Evolutionary conservation across 2,329 filamentous ascomycete genomes (phyloP).

Genomic region (Sporothrix brasiliensis): DNA sequence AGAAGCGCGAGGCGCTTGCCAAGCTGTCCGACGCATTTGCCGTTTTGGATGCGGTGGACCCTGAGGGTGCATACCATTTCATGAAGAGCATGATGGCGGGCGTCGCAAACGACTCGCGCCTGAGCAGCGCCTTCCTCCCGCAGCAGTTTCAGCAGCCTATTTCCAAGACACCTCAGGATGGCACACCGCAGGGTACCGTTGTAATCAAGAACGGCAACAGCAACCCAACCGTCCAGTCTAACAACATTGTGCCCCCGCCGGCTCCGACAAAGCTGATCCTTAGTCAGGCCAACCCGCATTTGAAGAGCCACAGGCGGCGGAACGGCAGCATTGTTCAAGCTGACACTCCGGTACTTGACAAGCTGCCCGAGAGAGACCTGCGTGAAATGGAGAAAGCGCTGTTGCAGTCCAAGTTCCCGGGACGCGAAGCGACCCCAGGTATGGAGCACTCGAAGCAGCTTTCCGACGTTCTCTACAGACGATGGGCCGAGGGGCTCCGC

Average conservation of each 20-base stretch:
- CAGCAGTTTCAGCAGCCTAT: slow-evolving; percentile 37
- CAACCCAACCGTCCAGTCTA: slow-evolving; percentile 40
- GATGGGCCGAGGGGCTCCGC: slow-evolving; percentile 84
- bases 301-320: slow-evolving; percentile 74
- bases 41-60: slow-evolving; percentile 80
- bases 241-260: slow-evolving; percentile 41
- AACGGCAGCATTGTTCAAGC: slow-evolving; percentile 50
- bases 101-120: slow-evolving; percentile 69
- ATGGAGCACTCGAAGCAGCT: slow-evolving; percentile 93
- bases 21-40: slow-evolving; percentile 84
- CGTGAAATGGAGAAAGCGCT: slow-evolving; percentile 53
- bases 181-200: slow-evolving; percentile 58
- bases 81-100: slow-evolving; percentile 76
- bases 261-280: slow-evolving; percentile 70
- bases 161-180: slow-evolving; percentile 47
- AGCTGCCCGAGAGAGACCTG: slow-evolving; percentile 49
- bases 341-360: slow-evolving; percentile 42
- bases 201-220: slow-evolving; percentile 56
- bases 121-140: slow-evolving; percentile 55
- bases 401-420: slow-evolving; percentile 58
- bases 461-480: slow-evolving; percentile 84
- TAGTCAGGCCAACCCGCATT: slow-evolving; percentile 80
- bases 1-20: slow-evolving; percentile 80
- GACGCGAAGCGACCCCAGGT: slow-evolving; percentile 61
- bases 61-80: slow-evolving; percentile 85